A percentile compares a stretch with the other conserved stretches of the same genome.
phyloP scores from a whole-genome alignment of 2,329 filamentous ascomycete genomes.

The Neonectria magnoliae region DNA sequence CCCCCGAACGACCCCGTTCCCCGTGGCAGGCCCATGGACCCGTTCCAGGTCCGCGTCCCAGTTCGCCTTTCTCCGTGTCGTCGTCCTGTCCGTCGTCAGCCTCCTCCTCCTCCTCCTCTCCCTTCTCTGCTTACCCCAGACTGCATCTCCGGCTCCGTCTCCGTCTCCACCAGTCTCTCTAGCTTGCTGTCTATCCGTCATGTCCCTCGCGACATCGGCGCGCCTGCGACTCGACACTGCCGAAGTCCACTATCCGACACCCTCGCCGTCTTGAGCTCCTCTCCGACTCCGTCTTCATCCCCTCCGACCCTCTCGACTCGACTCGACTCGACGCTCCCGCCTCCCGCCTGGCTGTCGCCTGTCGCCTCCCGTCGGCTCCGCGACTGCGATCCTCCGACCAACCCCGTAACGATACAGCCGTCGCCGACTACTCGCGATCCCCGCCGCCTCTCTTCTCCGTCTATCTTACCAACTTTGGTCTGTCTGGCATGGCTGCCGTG shows the following conservation, averaged over 20 bases:
- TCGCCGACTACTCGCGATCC: slow-evolving; percentile 6
- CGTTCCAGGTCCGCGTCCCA: slow-evolving; percentile 33
- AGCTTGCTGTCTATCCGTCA: slow-evolving; percentile 33
- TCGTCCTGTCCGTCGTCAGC: slow-evolving; percentile 32
- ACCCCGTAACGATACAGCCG: slow-evolving; percentile 11
- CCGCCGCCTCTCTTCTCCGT: slow-evolving; percentile 7
- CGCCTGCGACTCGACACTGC: slow-evolving; percentile 39
- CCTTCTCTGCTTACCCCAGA: slow-evolving; percentile 26
- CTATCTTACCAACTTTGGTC: slow-evolving; percentile 20
- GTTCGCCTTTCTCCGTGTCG: slow-evolving; percentile 30
- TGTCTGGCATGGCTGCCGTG: slow-evolving; percentile 36
- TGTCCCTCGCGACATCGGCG: slow-evolving; percentile 40
- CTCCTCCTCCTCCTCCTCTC: slow-evolving; percentile 25
- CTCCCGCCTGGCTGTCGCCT: slow-evolving; percentile 16
- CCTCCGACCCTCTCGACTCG: slow-evolving; percentile 13
- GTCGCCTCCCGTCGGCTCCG: slow-evolving; percentile 13
- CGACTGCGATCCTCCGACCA: slow-evolving; percentile 20
- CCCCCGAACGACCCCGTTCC: slow-evolving; percentile 27
- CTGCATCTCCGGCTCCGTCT: background rate
- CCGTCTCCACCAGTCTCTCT: slow-evolving; percentile 11
- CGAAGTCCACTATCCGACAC: slow-evolving; percentile 35
- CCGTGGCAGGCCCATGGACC: slow-evolving; percentile 25
- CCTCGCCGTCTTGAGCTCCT: slow-evolving; percentile 33
- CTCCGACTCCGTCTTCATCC: slow-evolving; percentile 22
- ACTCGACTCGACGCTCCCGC: slow-evolving; percentile 21